Evolutionary conservation across 2,329 filamentous ascomycete genomes (phyloP), one percentile per base, ranked within the genome.

Genomic region (Coniochaeta pulveracea): DNA sequence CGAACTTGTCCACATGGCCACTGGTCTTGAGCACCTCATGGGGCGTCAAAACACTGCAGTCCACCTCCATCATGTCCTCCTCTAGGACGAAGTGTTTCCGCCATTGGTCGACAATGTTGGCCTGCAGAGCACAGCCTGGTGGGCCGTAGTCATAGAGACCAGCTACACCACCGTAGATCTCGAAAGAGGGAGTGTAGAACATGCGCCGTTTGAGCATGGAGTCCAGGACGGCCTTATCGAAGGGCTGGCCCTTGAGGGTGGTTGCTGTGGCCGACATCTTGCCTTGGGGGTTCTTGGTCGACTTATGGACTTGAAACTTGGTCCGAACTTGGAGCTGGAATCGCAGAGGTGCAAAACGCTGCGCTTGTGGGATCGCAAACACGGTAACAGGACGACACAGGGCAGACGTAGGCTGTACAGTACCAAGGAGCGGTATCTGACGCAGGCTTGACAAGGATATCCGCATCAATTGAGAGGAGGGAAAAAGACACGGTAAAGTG

Each of bases 1-100:
- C 83, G 52, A 96, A 96, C 61, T 93, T 93, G 59, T 95, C 89
- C 44, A 96, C 91, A 63, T 98, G 91, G 43, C 91, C 91, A 56
- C 77, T 84, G 34, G 89, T 94, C 72, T 96, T 93, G 52, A 98
- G 74, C 23, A 98, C 85, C 30, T 91, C 83, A 50, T 91, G 77
- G 21, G 91, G 91, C 25, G 91, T 98, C 52, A 98, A 61, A 61
- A 89, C 91, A 24, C 84, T 91, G 64, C 85, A 93, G 63, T 94
- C 88, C 43, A 94, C 77, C 64, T 93, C 85, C 45, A 93, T 76
- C 85, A 94, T 94, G 54, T 93, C 83, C 65, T 94, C 86, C 64
- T 88, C 80, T 37, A 93, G 69, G 41, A 94, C 77, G 54, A 94
- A 94, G 63, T 94, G 86, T 60, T 93, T 93, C 56, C 85, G 73